A percentile compares a stretch with the other conserved stretches of the same genome.
Evolutionary conservation across 345 rosid genomes (phyloP).

Genomic region (Excoecaria cochinchinensis): DNA sequence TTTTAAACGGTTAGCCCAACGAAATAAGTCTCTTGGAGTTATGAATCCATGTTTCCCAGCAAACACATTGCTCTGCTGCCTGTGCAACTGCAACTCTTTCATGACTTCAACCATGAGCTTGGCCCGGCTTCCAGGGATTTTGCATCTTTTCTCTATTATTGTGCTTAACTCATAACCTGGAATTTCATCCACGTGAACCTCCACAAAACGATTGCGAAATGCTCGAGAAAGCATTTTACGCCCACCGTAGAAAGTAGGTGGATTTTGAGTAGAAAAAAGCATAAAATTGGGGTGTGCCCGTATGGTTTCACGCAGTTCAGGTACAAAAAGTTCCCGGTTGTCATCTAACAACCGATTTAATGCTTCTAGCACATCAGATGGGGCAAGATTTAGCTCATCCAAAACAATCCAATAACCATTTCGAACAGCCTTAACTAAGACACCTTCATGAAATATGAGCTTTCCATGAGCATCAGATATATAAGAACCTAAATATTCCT

Average conservation of each 20-base stretch:
- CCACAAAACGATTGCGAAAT: slow-evolving; percentile 95
- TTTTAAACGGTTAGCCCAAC: slow-evolving; percentile 91
- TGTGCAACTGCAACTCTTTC: slow-evolving; percentile 86
- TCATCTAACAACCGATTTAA: slow-evolving; percentile 90
- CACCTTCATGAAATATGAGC: slow-evolving; percentile 93
- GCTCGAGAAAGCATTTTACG: slow-evolving; percentile 98
- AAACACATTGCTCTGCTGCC: slow-evolving; percentile 92
- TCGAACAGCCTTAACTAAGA: slow-evolving; percentile 86
- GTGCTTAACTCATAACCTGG: slow-evolving; percentile 79
- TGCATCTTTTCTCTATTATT: slow-evolving; percentile 63
- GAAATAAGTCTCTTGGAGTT: slow-evolving; percentile 93
- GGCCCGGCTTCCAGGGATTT: slow-evolving; percentile 74
- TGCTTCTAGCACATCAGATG: slow-evolving; percentile 96
- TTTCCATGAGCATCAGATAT: slow-evolving; percentile 75
- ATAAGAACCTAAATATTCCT: slow-evolving; percentile 90
- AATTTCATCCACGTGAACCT: slow-evolving; percentile 96
- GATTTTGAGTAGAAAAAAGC: slow-evolving; percentile 99
- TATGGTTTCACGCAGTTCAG: slow-evolving; percentile 72
- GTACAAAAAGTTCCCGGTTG: slow-evolving; percentile 91
- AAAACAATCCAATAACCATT: slow-evolving; percentile 91
- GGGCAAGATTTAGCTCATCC: slow-evolving; percentile 95
- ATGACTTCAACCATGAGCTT: slow-evolving; percentile 82
- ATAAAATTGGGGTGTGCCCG: slow-evolving; percentile 86
- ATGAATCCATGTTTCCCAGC: slow-evolving; percentile 99
- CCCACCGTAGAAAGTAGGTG: slow-evolving; percentile 90